Conservation (phyloP, 176 grass and related monocot species). For the Aegilops bicornis region DNA sequence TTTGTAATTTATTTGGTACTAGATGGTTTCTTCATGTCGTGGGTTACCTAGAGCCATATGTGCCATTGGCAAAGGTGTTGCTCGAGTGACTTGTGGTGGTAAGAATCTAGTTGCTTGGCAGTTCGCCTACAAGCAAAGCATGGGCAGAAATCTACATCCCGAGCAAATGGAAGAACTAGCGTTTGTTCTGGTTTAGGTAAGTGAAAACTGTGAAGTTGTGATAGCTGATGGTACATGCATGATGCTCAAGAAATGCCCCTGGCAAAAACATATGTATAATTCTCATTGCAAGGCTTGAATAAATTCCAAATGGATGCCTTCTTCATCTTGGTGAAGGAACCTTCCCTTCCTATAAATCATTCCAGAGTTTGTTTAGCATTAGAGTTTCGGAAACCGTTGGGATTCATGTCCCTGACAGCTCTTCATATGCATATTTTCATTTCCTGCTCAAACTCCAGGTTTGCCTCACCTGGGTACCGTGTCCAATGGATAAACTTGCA, state of each 20-base stretch:
- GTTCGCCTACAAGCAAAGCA: neutral
- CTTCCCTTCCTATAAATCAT: too few species aligned
- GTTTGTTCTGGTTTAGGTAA: neutral
- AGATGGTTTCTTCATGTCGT: neutral
- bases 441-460: slow-evolving; percentile 62
- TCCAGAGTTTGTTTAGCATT: slow-evolving; percentile 34
- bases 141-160: neutral
- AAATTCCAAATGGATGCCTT: too few species aligned
- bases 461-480: neutral
- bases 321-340: too few species aligned
- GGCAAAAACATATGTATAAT: too few species aligned
- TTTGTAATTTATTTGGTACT: neutral
- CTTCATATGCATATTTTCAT: slow-evolving; percentile 53
- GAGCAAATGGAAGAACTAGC: neutral
- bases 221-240: too few species aligned
- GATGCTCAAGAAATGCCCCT: too few species aligned
- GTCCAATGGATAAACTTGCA: too few species aligned
- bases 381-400: slow-evolving; percentile 54
- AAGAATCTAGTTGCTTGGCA: neutral
- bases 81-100: neutral
- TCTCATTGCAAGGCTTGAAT: too few species aligned
- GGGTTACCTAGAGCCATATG: neutral
- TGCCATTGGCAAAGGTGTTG: neutral
- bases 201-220: too few species aligned
- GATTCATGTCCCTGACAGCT: slow-evolving; percentile 65